phyloP scores from a whole-genome alignment of 1,284 basidiomycete genomes.

The Fomitopsis schrenkii region DNA sequence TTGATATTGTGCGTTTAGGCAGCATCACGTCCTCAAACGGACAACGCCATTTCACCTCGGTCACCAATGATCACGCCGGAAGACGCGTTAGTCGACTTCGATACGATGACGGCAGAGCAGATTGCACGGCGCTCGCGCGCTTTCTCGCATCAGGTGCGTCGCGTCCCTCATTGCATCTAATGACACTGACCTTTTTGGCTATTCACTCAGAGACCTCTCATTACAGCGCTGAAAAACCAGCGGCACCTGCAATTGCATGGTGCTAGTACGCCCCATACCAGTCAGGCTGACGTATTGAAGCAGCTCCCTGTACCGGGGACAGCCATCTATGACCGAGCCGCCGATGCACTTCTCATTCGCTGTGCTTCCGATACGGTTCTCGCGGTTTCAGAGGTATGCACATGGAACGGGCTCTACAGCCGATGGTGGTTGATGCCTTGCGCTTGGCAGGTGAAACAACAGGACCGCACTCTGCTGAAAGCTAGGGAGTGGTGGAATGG shows the following conservation, averaged over 20 bases:
- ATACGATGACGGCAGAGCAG: conserved; percentile 47
- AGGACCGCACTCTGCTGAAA: conserved; percentile 40
- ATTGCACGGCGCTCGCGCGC: conserved; percentile 63
- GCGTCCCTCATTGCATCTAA: conserved; percentile 3
- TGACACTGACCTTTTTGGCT: neutral
- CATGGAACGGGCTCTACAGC: neutral
- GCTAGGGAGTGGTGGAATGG: conserved; percentile 52
- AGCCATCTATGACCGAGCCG: conserved; percentile 36
- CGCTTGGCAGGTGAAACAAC: conserved; percentile 43
- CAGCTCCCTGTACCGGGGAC: conserved; percentile 33
- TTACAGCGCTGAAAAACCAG: conserved; percentile 37
- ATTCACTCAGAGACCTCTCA: conserved; percentile 40
- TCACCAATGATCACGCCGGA: conserved; percentile 62
- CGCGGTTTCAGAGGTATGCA: conserved; percentile 35
- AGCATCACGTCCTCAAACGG: conserved; percentile 38
- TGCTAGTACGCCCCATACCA: conserved; percentile 26
- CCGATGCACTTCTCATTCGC: conserved; percentile 39
- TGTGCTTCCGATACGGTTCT: conserved; percentile 48
- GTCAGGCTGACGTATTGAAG: neutral
- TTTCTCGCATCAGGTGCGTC: conserved; percentile 64
- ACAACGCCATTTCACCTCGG: conserved; percentile 35
- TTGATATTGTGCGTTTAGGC: conserved; percentile 32
- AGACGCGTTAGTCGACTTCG: conserved; percentile 58
- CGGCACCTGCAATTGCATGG: conserved; percentile 43
- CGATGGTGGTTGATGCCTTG: neutral